Conservation (phyloP, 2,329 filamentous ascomycete species). For the Diaporthe sp. region DNA sequence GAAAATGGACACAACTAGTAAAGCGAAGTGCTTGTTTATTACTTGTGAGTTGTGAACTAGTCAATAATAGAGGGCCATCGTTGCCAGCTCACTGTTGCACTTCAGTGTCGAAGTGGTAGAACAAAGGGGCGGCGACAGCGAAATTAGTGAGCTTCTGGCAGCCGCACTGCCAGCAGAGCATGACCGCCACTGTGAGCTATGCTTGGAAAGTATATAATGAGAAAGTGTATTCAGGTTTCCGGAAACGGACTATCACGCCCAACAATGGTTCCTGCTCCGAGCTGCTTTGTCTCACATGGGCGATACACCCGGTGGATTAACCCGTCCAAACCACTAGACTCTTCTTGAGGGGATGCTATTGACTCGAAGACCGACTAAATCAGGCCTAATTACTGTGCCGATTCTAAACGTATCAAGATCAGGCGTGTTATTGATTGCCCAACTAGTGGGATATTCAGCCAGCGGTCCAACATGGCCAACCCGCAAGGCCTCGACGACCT, state of each 20-base stretch:
- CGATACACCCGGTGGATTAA: too few relatives aligned
- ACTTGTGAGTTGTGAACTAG: not conserved
- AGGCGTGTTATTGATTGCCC: not conserved
- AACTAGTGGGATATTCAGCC: not conserved
- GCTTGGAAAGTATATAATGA: not conserved
- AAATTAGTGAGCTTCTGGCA: not conserved
- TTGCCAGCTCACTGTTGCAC: too few relatives aligned
- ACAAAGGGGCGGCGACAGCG: not conserved
- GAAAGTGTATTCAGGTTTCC: not conserved
- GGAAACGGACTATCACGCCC: not conserved
- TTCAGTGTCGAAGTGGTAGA: not conserved
- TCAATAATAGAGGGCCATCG: too few relatives aligned
- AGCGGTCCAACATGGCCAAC: constrained; percentile 7
- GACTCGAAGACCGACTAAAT: not conserved
- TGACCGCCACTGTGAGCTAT: too few relatives aligned
- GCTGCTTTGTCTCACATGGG: not conserved
- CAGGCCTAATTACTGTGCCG: not conserved
- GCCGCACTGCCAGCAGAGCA: not conserved
- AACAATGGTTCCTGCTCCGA: not conserved
- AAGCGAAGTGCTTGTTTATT: not conserved
- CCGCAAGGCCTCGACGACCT: not conserved
- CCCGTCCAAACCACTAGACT: not conserved
- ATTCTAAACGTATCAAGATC: not conserved
- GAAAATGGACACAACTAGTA: not conserved
- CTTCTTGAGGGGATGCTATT: not conserved